Percentiles rank a stretch among this genome's conserved stretches.
phyloP scores from a whole-genome alignment of 2,329 filamentous ascomycete species.

The Didymella glomerata region DNA sequence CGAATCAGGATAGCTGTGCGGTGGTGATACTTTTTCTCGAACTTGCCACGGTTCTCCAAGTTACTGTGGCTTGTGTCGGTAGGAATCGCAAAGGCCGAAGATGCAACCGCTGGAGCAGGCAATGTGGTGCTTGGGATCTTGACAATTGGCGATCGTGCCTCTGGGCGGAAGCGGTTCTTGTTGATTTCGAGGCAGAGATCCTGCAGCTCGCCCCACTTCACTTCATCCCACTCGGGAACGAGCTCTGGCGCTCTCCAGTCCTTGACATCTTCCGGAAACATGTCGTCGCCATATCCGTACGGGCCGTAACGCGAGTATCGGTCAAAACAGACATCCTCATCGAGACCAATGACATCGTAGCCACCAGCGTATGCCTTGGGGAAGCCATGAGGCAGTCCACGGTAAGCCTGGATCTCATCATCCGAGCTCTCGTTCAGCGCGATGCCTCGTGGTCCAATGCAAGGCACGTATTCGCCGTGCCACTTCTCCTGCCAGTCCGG shows the following conservation, averaged over 20 bases:
- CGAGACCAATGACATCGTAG: constrained; percentile 50
- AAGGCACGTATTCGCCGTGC: constrained; percentile 68
- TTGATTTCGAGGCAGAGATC: constrained; percentile 72
- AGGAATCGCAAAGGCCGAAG: constrained; percentile 42
- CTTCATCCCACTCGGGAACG: constrained; percentile 66
- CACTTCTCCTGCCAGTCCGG: constrained; percentile 65
- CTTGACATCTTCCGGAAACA: constrained; percentile 58
- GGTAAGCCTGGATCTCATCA: constrained; percentile 71
- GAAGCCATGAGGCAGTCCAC: constrained; percentile 60
- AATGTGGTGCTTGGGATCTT: constrained; percentile 41
- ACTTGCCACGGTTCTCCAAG: constrained; percentile 33
- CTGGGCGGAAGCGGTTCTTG: constrained; percentile 64
- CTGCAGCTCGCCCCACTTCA: constrained; percentile 77
- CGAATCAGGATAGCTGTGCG: constrained; percentile 58
- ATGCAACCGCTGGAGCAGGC: constrained; percentile 37
- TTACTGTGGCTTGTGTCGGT: constrained; percentile 41
- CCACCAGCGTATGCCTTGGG: constrained; percentile 50
- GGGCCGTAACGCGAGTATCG: constrained; percentile 61
- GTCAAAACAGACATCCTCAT: constrained; percentile 70
- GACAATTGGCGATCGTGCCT: constrained; percentile 52
- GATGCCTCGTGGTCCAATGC: constrained; percentile 66
- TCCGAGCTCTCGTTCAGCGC: constrained; percentile 64
- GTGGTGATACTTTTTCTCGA: constrained; percentile 49
- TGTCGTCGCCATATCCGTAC: constrained; percentile 66
- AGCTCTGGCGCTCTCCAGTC: constrained; percentile 50